Percentiles rank a stretch among this genome's conserved stretches.
Evolutionary conservation across 169 alveolate species (phyloP).

Genomic region (Eimeria necatrix): DNA sequence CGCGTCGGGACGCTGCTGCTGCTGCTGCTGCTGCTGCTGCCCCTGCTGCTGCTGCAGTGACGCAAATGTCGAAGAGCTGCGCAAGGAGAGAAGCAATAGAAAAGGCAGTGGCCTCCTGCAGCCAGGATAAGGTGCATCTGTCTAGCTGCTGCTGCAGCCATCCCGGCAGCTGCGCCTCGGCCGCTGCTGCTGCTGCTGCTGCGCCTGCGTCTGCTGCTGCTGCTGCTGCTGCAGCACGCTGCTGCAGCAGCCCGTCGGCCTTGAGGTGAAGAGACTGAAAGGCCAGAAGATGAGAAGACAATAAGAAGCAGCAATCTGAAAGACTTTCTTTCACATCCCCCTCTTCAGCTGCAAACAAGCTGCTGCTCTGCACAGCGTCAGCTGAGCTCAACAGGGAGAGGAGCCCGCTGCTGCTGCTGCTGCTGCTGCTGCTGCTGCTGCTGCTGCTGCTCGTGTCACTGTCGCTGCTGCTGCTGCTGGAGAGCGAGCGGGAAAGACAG

Average conservation of each 20-base stretch:
- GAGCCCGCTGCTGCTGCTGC: constrained; percentile 10
- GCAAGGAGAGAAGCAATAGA: constrained; percentile 37
- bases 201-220: constrained; percentile 10
- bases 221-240: neutral
- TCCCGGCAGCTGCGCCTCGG: neutral
- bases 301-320: constrained; percentile 6
- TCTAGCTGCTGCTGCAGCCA: constrained; percentile 57
- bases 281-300: constrained; percentile 36
- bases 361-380: neutral
- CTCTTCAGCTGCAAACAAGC: constrained; percentile 32
- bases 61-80: neutral
- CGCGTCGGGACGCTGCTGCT: neutral
- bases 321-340: constrained; percentile 27
- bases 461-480: constrained; percentile 7
- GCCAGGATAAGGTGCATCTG: constrained; percentile 13
- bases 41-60: neutral
- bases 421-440: neutral
- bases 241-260: constrained; percentile 40
- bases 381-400: constrained; percentile 19
- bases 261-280: constrained; percentile 46
- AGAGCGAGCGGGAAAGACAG: constrained; percentile 29
- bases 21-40: neutral
- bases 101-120: constrained; percentile 65
- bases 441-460: neutral
- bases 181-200: constrained; percentile 37